Percentiles rank a stretch among this genome's conserved stretches.
phyloP scores from a whole-genome alignment of 805 yeast species.

The Candida sphagnicola region DNA sequence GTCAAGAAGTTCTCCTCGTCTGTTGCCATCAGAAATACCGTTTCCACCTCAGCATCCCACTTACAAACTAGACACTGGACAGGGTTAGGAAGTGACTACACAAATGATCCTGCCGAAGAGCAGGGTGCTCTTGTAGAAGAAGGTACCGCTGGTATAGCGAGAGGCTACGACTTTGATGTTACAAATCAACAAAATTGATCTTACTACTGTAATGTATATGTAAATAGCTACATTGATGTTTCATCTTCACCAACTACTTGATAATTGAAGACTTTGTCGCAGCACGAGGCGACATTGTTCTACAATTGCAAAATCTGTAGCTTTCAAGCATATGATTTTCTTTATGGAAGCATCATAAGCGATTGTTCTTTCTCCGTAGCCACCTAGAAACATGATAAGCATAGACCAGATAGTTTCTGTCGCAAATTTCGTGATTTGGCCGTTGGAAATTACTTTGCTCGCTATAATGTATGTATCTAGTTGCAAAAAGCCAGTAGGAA shows the following conservation, averaged over 20 bases:
- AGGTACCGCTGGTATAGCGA: constrained; percentile 85
- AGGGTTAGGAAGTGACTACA: constrained; percentile 86
- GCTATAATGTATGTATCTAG: background rate
- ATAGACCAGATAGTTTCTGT: background rate
- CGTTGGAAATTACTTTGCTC: background rate
- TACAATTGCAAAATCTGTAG: too few species aligned
- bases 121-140: constrained; percentile 81
- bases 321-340: too few species aligned
- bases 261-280: too few species aligned
- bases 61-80: constrained; percentile 78
- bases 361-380: too few species aligned
- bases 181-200: constrained; percentile 4
- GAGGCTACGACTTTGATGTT: constrained; percentile 61
- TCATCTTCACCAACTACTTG: too few species aligned
- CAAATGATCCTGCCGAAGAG: constrained; percentile 27
- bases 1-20: constrained; percentile 55
- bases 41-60: constrained; percentile 81
- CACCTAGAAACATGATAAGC: background rate
- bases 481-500: too few species aligned
- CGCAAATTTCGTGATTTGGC: background rate
- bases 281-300: too few species aligned
- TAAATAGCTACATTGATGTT: too few species aligned
- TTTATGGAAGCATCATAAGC: too few species aligned
- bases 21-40: constrained; percentile 68
- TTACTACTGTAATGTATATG: background rate